Evolutionary conservation across 257 asterid genomes (phyloP).

Genomic region (Nicotiana obtusifolia): DNA sequence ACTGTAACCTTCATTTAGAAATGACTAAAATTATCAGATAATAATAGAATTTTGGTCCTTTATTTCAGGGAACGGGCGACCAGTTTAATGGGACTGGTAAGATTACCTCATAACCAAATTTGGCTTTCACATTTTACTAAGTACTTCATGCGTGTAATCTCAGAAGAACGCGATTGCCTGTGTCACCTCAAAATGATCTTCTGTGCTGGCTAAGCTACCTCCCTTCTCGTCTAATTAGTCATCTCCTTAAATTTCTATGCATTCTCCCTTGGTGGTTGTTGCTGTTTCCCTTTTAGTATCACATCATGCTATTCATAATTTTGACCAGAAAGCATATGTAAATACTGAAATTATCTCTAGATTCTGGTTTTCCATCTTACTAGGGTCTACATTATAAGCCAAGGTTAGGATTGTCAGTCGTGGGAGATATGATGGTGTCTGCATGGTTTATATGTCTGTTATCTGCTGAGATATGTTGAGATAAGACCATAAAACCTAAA

Average conservation of each 20-base stretch:
- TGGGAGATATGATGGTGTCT: neutral
- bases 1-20: neutral
- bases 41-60: neutral
- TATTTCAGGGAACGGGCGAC: slow-evolving; percentile 68
- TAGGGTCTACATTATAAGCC: neutral
- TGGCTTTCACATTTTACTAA: neutral
- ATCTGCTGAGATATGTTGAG: no score
- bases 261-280: neutral
- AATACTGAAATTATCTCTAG: neutral
- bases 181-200: neutral
- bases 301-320: neutral
- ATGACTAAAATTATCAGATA: neutral
- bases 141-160: neutral
- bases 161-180: neutral
- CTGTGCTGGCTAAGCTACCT: neutral
- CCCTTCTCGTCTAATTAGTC: neutral
- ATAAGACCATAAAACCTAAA: no score
- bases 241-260: neutral
- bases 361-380: neutral
- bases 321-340: neutral
- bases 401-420: neutral
- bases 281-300: neutral
- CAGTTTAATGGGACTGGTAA: slow-evolving; percentile 47
- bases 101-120: slow-evolving; percentile 11
- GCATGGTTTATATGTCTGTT: neutral